Evolutionary conservation across 106 monocot species (phyloP), one percentile per base, ranked within the genome.

Genomic region (Triglochin maritima): DNA sequence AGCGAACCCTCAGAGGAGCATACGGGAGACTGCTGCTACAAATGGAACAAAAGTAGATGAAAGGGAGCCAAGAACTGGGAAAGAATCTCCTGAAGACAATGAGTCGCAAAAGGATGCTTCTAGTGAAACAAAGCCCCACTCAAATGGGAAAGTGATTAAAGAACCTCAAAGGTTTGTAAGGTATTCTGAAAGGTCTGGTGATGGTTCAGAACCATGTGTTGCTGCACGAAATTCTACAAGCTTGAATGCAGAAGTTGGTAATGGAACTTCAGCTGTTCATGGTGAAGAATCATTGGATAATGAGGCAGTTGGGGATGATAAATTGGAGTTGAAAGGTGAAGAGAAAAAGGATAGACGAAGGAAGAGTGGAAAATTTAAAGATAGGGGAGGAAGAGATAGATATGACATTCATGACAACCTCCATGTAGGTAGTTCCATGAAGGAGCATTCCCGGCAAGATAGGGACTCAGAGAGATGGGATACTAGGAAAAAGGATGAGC

Each of bases 261-360:
- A 85, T 49, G 80, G 73, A 66, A 52, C 16, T 5, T 17, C 70
- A 72, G 69, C 60, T 67, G 42, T 49, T 72, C 79, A 87, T 46
- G 85, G 78, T 42, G 64, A 69, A 67, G 76, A 29, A 29, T 29
- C 29, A 29, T 29, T 29, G 29, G 29, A 85, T 74, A 65, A 67
- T 74, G 92, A 87, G 50, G 81, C 81, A 76, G 87, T 83, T 77
- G 83, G 79, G 17, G 92, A 83, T 60, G 83, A 85, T 71, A 83
- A 75, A 54, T 47, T 83, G 59, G 82, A 87, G 47, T 16, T 84
- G 64, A 86, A 87, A 82, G 73, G 64, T 47, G 81, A 85, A 64
- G 92, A 92, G 3, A 92, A 92, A 43, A 90, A 84, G 68, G 92
- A 92, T 6, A 83, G 79, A 66, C 79, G 79, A 80, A 83, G 68